Evolutionary conservation across 2,329 filamentous ascomycete species (phyloP), one percentile per base, ranked within the genome.

Genomic region (Aspergillus cejpii): DNA sequence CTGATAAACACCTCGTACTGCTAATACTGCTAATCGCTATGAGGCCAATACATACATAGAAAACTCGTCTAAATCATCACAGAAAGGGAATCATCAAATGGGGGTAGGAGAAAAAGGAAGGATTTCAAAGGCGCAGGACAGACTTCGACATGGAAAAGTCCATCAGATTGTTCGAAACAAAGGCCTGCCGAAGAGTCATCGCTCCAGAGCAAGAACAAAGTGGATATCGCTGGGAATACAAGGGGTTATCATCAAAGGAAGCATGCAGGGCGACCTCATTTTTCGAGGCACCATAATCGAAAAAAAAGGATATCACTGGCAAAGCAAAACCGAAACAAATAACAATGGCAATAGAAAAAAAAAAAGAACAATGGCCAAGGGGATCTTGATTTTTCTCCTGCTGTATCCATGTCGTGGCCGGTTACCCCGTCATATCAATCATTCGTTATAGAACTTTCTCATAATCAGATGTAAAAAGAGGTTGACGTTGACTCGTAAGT

Each of bases 401-500:
- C 10, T 34, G 31, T 10, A 20, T 11, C 11, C 17, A 34, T 12
- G 43, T 31, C 27, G 17, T 27, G 29, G 31, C 31, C 15, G 31
- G 17, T n/a, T 20, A 34, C 31, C 31, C 31, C 31, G 17, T 12
- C 31, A 34, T 20, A 19, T 20, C 29, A 29, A 52, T 65, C 51
- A 71, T 56, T 73, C 70, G 54, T 74, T 74, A 59, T 98, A 98
- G 69, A 98, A 98, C 77, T 98, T 98, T 79, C 94, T 94, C 76
- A 97, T 97, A 56, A 98, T 79, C 67, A 97, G 75, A 76, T 98
- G 92, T 74, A 98, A 75, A 71, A 98, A 81, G 62, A 98, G 69
- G 73, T 98, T 98, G 61, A 98, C 92, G 67, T 97, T 97, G 61
- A 98, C 78, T 69, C 85, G 84, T 63, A 96, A 76, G 43, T 84